These are phyloP conservation scores for Gloeopeniophorella convolvens DNA, from an alignment of 768 basidiomycete genomes.

Conservation along the genomic window DNA sequence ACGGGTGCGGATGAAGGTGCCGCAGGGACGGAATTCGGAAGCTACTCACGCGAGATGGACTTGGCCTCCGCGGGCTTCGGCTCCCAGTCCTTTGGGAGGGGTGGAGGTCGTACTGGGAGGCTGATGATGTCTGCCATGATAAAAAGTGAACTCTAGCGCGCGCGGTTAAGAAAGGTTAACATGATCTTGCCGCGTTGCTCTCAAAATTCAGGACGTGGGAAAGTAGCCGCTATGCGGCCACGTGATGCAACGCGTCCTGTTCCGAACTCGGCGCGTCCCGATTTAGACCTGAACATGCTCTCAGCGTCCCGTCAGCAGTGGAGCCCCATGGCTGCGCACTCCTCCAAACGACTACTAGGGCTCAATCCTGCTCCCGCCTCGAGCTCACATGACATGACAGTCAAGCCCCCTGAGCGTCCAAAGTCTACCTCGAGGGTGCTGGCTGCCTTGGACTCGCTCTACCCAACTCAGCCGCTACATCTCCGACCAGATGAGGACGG, in stretches of 20 bases:
- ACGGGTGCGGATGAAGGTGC: not conserved
- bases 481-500: slow-evolving; percentile 8
- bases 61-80: slow-evolving; percentile 33
- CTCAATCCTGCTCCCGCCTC: not conserved
- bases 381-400: not conserved
- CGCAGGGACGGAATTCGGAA: slow-evolving; percentile 14
- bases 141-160: slow-evolving; percentile 2
- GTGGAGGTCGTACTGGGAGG: slow-evolving; percentile 35
- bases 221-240: not conserved
- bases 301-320: no score
- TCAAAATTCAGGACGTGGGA: slow-evolving; percentile 19
- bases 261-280: no score
- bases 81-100: slow-evolving; percentile 41
- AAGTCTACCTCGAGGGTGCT: slow-evolving; percentile 6
- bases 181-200: slow-evolving; percentile 2
- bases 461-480: not conserved
- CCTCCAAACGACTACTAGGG: no score
- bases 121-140: slow-evolving; percentile 25
- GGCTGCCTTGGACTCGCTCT: slow-evolving; percentile 1
- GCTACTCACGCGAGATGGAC: slow-evolving; percentile 29
- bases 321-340: no score
- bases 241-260: slow-evolving; percentile 14
- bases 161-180: not conserved
- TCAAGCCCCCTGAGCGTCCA: not conserved
- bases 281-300: no score